A percentile compares a stretch with the other conserved stretches of the same genome.
phyloP scores from a whole-genome alignment of 768 basidiomycete genomes.

The Krasilnikovozyma curviuscula region DNA sequence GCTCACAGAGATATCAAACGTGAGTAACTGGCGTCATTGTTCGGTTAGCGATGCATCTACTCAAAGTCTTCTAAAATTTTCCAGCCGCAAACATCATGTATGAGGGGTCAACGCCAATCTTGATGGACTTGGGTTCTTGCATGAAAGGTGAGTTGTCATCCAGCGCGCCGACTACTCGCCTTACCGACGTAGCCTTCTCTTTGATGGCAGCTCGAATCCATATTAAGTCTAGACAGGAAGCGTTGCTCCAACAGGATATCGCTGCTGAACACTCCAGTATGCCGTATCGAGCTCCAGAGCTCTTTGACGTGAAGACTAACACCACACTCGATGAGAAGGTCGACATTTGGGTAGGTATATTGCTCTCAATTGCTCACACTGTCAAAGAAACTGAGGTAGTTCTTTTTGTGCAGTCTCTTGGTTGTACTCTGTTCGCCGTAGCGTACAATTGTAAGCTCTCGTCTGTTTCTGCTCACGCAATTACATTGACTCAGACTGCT shows the following conservation, averaged over 20 bases:
- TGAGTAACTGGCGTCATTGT: slow-evolving; percentile 34
- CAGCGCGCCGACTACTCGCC: not conserved
- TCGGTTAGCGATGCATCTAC: not conserved
- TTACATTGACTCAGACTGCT: not conserved
- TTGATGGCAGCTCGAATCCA: slow-evolving; percentile 43
- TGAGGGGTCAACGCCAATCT: slow-evolving; percentile 58
- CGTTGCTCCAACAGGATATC: slow-evolving; percentile 72
- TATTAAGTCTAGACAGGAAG: slow-evolving; percentile 65
- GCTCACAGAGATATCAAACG: slow-evolving; percentile 95
- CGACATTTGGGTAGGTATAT: slow-evolving; percentile 66
- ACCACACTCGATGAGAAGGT: slow-evolving; percentile 75
- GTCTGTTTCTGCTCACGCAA: not conserved
- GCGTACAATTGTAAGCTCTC: slow-evolving; percentile 92
- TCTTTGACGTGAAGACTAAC: slow-evolving; percentile 93
- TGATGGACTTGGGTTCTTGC: slow-evolving; percentile 96
- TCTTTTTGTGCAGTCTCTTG: slow-evolving; percentile 48
- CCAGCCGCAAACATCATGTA: slow-evolving; percentile 69
- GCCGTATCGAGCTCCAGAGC: slow-evolving; percentile 92
- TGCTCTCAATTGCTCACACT: not conserved
- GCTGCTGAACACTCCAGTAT: slow-evolving; percentile 96
- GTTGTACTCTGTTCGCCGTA: slow-evolving; percentile 83
- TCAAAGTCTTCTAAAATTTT: not conserved
- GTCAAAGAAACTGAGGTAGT: not conserved
- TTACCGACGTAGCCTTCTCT: not conserved
- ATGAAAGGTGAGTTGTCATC: slow-evolving; percentile 32